Conservation (phyloP, 2,329 filamentous ascomycete species). For the Fusarium sp. region DNA sequence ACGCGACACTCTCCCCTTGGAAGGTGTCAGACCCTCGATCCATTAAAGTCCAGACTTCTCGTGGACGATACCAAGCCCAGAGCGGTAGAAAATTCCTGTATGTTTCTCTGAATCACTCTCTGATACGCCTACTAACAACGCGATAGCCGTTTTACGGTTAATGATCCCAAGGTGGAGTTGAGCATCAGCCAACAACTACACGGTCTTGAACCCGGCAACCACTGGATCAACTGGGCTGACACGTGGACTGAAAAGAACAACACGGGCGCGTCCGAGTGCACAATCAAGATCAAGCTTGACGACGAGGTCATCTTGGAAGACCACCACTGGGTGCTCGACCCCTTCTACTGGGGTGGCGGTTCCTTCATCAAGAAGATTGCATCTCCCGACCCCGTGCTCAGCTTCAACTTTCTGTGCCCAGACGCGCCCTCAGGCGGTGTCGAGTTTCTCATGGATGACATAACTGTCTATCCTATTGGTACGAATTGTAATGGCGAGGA, state of each 20-base stretch:
- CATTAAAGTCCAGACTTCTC: background rate
- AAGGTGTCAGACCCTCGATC: background rate
- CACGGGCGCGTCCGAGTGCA: background rate
- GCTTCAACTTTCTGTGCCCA: background rate
- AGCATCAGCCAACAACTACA: background rate
- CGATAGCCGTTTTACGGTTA: background rate
- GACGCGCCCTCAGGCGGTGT: background rate
- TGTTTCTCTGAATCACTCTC: background rate
- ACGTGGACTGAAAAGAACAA: constrained; percentile 1
- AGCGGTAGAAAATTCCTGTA: constrained; percentile 1
- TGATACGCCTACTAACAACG: background rate
- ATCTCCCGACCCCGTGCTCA: background rate
- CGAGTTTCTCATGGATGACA: constrained; percentile 1
- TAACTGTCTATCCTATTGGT: background rate
- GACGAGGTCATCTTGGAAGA: background rate
- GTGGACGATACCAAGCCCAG: background rate
- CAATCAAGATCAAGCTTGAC: constrained; percentile 1
- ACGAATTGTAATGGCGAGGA: background rate
- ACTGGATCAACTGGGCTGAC: background rate
- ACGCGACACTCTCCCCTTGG: background rate
- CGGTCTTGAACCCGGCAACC: background rate
- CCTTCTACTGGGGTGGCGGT: background rate
- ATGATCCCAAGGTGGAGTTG: background rate
- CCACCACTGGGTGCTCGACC: background rate
- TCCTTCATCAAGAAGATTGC: background rate